Evolutionary conservation across 129 eudicot species (phyloP).

Genomic region (Arctium lappa): DNA sequence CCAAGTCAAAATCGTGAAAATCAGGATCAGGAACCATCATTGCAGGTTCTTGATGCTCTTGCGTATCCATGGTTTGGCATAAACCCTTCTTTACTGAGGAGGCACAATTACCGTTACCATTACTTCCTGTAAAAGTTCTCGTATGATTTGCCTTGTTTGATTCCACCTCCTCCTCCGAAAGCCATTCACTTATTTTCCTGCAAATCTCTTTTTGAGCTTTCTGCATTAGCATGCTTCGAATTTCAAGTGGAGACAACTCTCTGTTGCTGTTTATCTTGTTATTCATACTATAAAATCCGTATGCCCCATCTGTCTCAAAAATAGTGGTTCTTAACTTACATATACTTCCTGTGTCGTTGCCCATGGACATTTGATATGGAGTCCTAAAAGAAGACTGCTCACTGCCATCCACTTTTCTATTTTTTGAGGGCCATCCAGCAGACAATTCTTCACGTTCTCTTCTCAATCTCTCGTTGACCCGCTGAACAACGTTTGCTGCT

Average conservation of each 20-base stretch:
- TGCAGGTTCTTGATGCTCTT: conserved; percentile 20
- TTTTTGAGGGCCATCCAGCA: conserved; percentile 31
- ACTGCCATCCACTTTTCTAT: conserved; percentile 36
- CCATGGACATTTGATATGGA: conserved; percentile 21
- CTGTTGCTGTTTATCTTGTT: conserved; percentile 32
- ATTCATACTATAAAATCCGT: conserved; percentile 19
- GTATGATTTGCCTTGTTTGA: conserved; percentile 8
- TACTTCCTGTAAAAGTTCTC: conserved; percentile 5
- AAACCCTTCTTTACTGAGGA: conserved; percentile 8
- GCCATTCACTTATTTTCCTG: conserved; percentile 43
- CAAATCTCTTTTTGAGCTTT: conserved; percentile 47
- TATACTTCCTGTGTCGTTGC: conserved; percentile 16
- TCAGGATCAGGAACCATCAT: conserved; percentile 92
- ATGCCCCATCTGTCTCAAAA: conserved; percentile 10
- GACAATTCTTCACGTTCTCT: conserved; percentile 47
- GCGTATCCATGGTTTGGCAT: conserved; percentile 11
- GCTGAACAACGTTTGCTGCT: conserved; percentile 46
- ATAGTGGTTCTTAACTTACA: conserved; percentile 32
- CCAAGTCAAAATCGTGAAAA: conserved; percentile 75
- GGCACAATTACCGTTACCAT: conserved; percentile 18
- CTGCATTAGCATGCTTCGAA: conserved; percentile 42
- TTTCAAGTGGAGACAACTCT: conserved; percentile 48
- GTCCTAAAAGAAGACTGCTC: conserved; percentile 13
- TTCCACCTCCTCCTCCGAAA: conserved; percentile 14
- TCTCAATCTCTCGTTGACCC: conserved; percentile 49